Base-by-base conservation (phyloP, 768 basidiomycete genomes). In the Rossbeevera mucosa region DNA sequence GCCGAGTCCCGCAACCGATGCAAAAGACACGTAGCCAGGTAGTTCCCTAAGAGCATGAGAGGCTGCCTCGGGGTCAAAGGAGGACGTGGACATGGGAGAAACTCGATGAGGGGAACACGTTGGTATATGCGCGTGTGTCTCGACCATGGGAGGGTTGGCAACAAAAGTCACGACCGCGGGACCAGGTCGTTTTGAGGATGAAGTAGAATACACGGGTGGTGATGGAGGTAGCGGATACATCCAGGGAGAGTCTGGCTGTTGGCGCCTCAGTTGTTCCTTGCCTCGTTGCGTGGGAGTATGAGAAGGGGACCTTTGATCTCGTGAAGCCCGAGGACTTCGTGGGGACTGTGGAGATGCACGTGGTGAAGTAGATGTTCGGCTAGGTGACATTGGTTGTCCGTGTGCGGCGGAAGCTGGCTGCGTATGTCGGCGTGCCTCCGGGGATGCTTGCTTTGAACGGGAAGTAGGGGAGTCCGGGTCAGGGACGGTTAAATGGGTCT, bases 21-120 rank as follows among this genome's bases (percentile, higher is more conserved):
- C 75, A 51, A 87, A 87, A n/a, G 78, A 80, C 30, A 87, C 81
- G 56, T 86, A 86, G 2, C 85, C 85, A 14, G 80, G 74, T 26
- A 81, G 76, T 29, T 75, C 67, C 22, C 73, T 74, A 55, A 83
- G 79, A 50, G 78, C 76, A 28, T 75, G 78, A n/a, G 76, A 76
- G 6, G 86, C 85, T 20, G 74, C 76, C 36, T 80, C 77, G 11
- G 79, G 82, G 60, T 88, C 82, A 73, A 88, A 88, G 4, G 71
- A 57, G n/a, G 77, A 71, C 5, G 66, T 48, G 1, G 58, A 46
- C 8, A 50, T 42, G 40, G 54, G 53, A 4, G 58, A 55, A 47
- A 60, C 58, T 2, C 50, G 51, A 24, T 50, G 11, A n/a, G 55
- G 49, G n/a, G 60, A 58, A 29, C 26, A 48, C 7, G 54, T 31